phyloP scores from a whole-genome alignment of 352 stramenopile species.

The Aphanomyces stellatus region DNA sequence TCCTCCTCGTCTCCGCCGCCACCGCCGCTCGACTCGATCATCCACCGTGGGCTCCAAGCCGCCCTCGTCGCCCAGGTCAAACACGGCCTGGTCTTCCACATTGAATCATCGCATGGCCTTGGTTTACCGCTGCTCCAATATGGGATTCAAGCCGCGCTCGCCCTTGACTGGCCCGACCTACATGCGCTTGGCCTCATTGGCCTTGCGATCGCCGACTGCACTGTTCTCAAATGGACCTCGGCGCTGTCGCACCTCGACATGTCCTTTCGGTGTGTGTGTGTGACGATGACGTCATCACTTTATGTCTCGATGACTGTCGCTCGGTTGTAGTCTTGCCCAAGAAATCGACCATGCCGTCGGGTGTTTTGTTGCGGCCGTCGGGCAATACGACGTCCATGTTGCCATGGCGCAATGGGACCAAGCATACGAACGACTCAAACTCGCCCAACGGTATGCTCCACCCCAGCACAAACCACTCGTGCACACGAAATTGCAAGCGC shows the following conservation, averaged over 20 bases:
- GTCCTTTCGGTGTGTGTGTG: background rate
- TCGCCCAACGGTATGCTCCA: background rate
- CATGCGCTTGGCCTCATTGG: background rate
- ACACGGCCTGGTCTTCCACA: background rate
- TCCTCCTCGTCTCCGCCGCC: no score
- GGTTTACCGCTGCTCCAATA: background rate
- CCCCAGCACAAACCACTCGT: background rate
- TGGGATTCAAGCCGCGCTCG: background rate
- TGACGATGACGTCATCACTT: background rate
- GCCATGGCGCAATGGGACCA: background rate
- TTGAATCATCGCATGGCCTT: no score
- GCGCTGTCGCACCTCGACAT: constrained; percentile 8
- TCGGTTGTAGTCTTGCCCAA: background rate
- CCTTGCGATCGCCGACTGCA: background rate
- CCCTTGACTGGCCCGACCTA: constrained; percentile 1
- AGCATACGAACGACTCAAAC: background rate
- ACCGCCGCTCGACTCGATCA: no score
- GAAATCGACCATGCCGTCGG: constrained; percentile 10
- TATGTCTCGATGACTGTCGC: background rate
- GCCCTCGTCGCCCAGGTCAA: constrained; percentile 1
- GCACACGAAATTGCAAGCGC: background rate
- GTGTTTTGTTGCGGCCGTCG: background rate
- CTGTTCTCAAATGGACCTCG: background rate
- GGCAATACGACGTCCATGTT: background rate
- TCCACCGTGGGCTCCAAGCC: no score